Conservation (phyloP, 2,329 filamentous ascomycete species). For the Cladosporium sp. region DNA sequence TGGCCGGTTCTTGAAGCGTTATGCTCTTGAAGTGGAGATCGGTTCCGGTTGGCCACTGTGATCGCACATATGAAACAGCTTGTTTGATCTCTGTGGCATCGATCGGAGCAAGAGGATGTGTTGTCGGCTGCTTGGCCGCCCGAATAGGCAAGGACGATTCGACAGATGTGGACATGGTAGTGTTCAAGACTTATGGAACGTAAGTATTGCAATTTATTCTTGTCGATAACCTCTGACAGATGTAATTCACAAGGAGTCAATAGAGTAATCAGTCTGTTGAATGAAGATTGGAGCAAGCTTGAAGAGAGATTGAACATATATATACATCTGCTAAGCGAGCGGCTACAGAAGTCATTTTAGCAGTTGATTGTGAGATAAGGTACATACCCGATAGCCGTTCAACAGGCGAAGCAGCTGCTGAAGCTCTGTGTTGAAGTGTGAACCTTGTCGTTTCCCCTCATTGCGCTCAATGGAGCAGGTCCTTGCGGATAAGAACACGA, state of each 20-base stretch:
- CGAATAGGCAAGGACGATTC: constrained; percentile 31
- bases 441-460: constrained; percentile 4
- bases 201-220: background rate
- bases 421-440: background rate
- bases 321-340: background rate
- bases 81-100: constrained; percentile 59
- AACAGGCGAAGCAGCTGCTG: background rate
- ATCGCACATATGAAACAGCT: constrained; percentile 53
- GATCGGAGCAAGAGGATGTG: constrained; percentile 64
- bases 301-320: background rate
- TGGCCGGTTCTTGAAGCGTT: constrained; percentile 44
- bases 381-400: background rate
- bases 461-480: constrained; percentile 1
- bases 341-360: background rate
- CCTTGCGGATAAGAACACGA: constrained; percentile 3
- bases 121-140: constrained; percentile 27
- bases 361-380: constrained; percentile 1
- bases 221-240: background rate
- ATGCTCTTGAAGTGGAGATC: constrained; percentile 67
- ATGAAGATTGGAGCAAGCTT: background rate
- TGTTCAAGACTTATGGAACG: background rate
- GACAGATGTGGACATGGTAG: constrained; percentile 19
- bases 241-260: background rate
- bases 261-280: background rate
- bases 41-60: constrained; percentile 57